Base-by-base conservation (phyloP, 306 rosid species). In the Casuarina glauca region DNA sequence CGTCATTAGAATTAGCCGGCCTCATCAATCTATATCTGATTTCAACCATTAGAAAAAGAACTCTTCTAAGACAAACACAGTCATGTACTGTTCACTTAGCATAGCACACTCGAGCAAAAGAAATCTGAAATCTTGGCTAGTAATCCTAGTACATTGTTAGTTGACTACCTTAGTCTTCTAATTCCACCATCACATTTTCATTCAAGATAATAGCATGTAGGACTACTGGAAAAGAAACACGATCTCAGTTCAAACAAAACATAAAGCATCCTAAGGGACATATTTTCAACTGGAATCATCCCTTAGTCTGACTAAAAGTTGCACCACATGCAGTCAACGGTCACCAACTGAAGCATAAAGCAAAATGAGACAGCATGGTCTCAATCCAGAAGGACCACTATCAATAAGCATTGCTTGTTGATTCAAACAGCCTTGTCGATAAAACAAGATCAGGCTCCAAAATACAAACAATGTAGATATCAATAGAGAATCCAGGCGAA, bases 111-210 rank as follows among this genome's bases (percentile, higher is more conserved):
- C 2, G 45, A 69, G 52, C 39, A 38, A 39, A 42, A 51, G 7
- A 17, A 41, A n/a, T 15, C 51, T 61, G 71, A 35, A 62, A 79
- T 72, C 71, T 79, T 73, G 35, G 58, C 64, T 60, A 72, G 66
- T 16, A 72, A 61, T 58, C 73, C 41, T 58, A 61, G 49, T 46
- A 46, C 9, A 6, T 46, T 7, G 2, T 41, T 44, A 51, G 45
- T 44, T 57, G 19, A 9, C 9, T 39, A 66, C 71, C 13, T 8
- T 42, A n/a, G 46, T 41, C 4, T 67, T 66, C 70, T 45, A 50
- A 74, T 74, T 15, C 70, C 46, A 44, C 57, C 46, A 58, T 2
- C 43, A 15, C 4, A 36, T n/a, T 2, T 9, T 15, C 38, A 63
- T 1, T 35, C 8, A 9, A 74, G 35, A 20, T 12, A 44, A 39